Base-by-base conservation (phyloP, 192 early-diverging fungal genomes). In the Coemansia sp. region DNA sequence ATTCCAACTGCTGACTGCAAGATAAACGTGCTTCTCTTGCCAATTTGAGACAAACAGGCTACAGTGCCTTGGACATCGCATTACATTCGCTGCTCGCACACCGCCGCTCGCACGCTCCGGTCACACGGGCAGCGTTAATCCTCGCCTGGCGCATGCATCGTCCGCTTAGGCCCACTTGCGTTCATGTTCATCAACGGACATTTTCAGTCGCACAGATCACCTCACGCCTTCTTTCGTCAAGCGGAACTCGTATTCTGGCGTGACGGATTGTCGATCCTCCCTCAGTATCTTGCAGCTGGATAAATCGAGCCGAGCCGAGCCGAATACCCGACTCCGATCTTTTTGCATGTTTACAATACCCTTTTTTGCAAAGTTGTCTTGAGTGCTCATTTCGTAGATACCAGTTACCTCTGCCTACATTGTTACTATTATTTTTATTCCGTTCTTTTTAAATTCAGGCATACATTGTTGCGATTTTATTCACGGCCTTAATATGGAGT, bases 401-500 rank as follows among this genome's bases (percentile, higher is more conserved):
- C 14, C 32, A 2, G 29, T 58, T 2, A 23, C 29, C 51, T 6
- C 7, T 1, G 31, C 1, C 15, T 6, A 31, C 55, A 58, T 38
- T 44, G n/a, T 36, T 57, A 51, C 37, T 38, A 9, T 68, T 5
- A 37, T 48, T 7, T 51, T 29, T 39, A 60, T 66, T 62, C 57
- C 46, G 5, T 12, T 17, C 23, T 32, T 55, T 23, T 25, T 19
- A 2, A 48, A n/a, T 58, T 58, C 55, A 5, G 17, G 29, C 2
- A 15, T 57, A 17, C 14, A 3, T n/a, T 17, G 55, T 32, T 5
- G 15, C 55, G 55, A 34, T 32, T 58, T 23, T 12, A 29, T 3
- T 14, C 23, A 6, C 42, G 17, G 23, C 0, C 4, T 37, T 27
- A 34, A 66, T 67, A 82, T 82, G 80, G 80, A 77, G 34, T 74